Evolutionary conservation across 139 green algal genomes (phyloP).

Genomic region (Picochlorum sp.): DNA sequence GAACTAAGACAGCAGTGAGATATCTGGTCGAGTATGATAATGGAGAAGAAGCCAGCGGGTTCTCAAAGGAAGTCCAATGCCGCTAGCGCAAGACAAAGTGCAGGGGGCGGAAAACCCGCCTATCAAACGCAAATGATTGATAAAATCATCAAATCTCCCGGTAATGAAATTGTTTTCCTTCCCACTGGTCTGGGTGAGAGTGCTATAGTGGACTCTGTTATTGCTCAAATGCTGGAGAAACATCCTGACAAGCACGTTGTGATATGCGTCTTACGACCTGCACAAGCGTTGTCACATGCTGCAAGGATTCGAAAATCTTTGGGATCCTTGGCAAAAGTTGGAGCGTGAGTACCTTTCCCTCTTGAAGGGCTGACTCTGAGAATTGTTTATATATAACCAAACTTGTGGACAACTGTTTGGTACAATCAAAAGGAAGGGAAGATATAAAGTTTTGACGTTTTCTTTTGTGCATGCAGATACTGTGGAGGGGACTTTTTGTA

Average conservation of each 20-base stretch:
- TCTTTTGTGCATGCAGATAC: too few relatives aligned
- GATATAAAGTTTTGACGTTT: too few relatives aligned
- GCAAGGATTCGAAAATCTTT: conserved; percentile 7
- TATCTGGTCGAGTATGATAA: too few relatives aligned
- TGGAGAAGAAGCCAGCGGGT: too few relatives aligned
- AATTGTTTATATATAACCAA: too few relatives aligned
- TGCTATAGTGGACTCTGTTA: conserved; percentile 5
- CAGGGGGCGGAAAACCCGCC: not conserved
- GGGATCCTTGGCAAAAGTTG: not conserved
- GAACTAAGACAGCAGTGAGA: too few relatives aligned
- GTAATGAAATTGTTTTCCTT: conserved; percentile 8
- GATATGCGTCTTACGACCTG: conserved; percentile 16
- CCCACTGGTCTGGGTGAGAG: conserved; percentile 11
- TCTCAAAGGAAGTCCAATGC: not conserved
- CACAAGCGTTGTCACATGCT: conserved; percentile 12
- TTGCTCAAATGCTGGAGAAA: not conserved
- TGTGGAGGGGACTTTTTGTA: conserved; percentile 27
- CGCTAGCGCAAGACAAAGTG: not conserved
- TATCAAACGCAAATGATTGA: conserved; percentile 8
- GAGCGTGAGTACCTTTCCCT: not conserved
- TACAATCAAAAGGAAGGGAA: too few relatives aligned
- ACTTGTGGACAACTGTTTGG: too few relatives aligned
- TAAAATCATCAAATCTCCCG: not conserved
- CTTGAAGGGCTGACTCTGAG: too few relatives aligned
- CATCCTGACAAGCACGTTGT: conserved; percentile 15